Percentiles rank a stretch among this genome's conserved stretches.
Evolutionary conservation across 305 asterid genomes (phyloP).

Genomic region (Solanum hybrid): DNA sequence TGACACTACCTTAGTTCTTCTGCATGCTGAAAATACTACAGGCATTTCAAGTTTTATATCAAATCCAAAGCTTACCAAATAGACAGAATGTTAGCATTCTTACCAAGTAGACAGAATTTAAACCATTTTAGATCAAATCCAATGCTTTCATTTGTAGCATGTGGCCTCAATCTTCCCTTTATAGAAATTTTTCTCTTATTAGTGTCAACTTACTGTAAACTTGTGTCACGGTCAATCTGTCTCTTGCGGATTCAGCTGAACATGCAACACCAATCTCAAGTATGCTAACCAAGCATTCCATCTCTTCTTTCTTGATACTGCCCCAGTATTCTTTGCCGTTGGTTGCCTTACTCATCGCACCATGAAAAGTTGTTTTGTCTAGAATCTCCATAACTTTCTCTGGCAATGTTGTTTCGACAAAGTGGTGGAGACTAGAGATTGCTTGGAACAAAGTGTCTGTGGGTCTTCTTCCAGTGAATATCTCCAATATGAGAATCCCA

Average conservation of each 20-base stretch:
- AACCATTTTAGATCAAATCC: neutral
- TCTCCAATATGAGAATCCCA: conserved; percentile 26
- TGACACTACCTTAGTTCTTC: neutral
- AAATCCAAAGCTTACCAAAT: neutral
- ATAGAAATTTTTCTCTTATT: conserved; percentile 8
- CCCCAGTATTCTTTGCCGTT: conserved; percentile 16
- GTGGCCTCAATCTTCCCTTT: neutral
- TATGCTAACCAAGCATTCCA: conserved; percentile 7
- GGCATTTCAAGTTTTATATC: neutral
- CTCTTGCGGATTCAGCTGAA: conserved; percentile 21
- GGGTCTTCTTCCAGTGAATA: conserved; percentile 26
- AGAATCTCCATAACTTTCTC: conserved; percentile 15
- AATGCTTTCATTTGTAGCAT: neutral
- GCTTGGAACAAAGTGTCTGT: conserved; percentile 18
- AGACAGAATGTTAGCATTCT: neutral
- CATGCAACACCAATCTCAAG: conserved; percentile 25
- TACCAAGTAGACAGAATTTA: neutral
- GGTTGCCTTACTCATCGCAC: conserved; percentile 12
- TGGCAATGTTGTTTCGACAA: conserved; percentile 16
- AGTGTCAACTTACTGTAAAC: conserved; percentile 8
- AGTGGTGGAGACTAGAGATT: conserved; percentile 14
- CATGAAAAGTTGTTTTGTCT: conserved; percentile 17
- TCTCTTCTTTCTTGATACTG: conserved; percentile 5
- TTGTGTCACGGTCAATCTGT: conserved; percentile 22
- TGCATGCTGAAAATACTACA: neutral